Base-by-base conservation (phyloP, 345 rosid genomes). In the Heritiera fomes region DNA sequence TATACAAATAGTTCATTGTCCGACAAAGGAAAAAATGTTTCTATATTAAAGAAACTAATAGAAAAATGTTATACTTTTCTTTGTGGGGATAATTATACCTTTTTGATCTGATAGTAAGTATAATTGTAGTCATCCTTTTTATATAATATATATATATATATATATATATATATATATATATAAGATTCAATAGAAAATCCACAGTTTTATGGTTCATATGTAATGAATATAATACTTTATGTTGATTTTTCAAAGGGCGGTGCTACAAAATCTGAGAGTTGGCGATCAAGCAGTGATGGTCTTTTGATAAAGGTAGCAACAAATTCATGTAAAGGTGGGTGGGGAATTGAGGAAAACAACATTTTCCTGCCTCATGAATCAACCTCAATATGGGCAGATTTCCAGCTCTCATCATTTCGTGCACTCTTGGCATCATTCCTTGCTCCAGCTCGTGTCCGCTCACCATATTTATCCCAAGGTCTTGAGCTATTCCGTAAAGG, bases 401-500 rank as follows among this genome's bases (percentile, higher is more conserved):
- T 91, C 77, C 97, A 90, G 87, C 86, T 91, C 76, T 89, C 95
- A 67, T 89, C 94, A 55, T 88, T 96, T 60, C 85, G 80, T 65
- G 94, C 97, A 47, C 90, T 96, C 75, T 82, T 86, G 83, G 90
- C 91, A 64, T 92, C 97, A 77, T 89, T 94, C 9, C 90, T 94
- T 79, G 90, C 98, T 64, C 95, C 91, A 53, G 80, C 90, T 80
- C 81, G 80, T 74, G 63, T 60, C 58, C 93, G 93, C 3, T 91
- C 97, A 41, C 82, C 86, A 55, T 85, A 83, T 86, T 84, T 96
- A 70, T 88, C 94, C 77, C 84, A 76, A 79, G 88, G 89, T 63
- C 89, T 91, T 79, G 91, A 92, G 86, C 93, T 94, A 83, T 96
- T 92, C 75, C 88, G 80, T 32, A 88, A 78, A 87, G 99, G 98